Evolutionary conservation across 2,329 filamentous ascomycete species (phyloP).

Genomic region (Blastomyces silverae): DNA sequence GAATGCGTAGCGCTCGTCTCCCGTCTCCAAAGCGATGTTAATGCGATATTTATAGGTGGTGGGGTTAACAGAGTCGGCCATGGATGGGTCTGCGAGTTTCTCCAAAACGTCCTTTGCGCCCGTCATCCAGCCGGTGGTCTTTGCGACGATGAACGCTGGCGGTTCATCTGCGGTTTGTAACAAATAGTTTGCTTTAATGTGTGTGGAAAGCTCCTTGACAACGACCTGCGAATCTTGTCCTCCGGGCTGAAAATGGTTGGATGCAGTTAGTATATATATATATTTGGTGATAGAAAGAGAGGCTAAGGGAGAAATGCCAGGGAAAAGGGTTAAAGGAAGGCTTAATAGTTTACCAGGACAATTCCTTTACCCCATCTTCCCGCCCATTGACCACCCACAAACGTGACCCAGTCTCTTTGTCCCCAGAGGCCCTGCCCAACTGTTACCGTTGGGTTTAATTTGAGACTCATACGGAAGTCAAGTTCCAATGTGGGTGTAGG

Average conservation of each 20-base stretch:
- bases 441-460: conserved; percentile 46
- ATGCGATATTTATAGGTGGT: conserved; percentile 46
- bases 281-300: neutral
- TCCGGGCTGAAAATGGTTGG: conserved; percentile 36
- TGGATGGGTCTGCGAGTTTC: conserved; percentile 40
- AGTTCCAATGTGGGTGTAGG: conserved; percentile 45
- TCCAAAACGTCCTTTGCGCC: conserved; percentile 46
- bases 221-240: conserved; percentile 47
- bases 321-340: neutral
- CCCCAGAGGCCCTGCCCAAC: conserved; percentile 45
- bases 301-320: neutral
- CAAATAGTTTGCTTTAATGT: conserved; percentile 41
- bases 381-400: conserved; percentile 47
- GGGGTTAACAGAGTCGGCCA: conserved; percentile 44
- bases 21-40: conserved; percentile 45
- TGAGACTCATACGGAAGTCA: conserved; percentile 50
- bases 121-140: conserved; percentile 44
- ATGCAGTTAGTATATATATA: conserved; percentile 12
- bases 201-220: conserved; percentile 44
- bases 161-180: conserved; percentile 48
- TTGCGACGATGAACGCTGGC: conserved; percentile 45
- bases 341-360: conserved; percentile 38
- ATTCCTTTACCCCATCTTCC: conserved; percentile 49
- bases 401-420: conserved; percentile 48
- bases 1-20: conserved; percentile 46